phyloP scores from a whole-genome alignment of 495 filamentous ascomycete genomes.

The Penicillium riverlandense region DNA sequence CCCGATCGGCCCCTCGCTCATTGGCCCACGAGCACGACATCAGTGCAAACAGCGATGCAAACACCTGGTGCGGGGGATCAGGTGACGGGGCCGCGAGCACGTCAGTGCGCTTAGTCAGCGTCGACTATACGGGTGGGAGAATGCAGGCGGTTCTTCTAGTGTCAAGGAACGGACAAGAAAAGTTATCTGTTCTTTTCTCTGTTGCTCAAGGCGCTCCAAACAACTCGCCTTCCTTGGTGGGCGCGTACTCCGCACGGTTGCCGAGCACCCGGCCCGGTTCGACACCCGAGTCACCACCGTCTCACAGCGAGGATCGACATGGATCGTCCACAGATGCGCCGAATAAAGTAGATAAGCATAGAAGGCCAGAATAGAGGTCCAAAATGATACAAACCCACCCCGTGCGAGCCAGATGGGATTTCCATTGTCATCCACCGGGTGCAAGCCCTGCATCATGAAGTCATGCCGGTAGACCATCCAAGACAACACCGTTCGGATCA shows the following conservation, averaged over 20 bases:
- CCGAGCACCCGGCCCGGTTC: conserved; percentile 6
- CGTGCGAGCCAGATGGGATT: conserved; percentile 1
- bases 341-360: conserved; percentile 2
- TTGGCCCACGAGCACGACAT: conserved; percentile 46
- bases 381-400: conserved; percentile 1
- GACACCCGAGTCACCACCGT: conserved; percentile 4
- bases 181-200: too few relatives aligned
- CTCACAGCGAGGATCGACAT: conserved; percentile 7
- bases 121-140: too few relatives aligned
- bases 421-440: conserved; percentile 2
- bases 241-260: not conserved
- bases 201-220: not conserved
- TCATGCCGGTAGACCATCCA: conserved; percentile 6
- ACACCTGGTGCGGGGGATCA: too few relatives aligned
- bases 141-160: too few relatives aligned
- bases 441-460: not conserved
- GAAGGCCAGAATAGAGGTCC: not conserved
- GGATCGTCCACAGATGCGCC: conserved; percentile 6
- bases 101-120: too few relatives aligned
- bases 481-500: not conserved
- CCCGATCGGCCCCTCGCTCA: conserved; percentile 28
- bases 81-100: too few relatives aligned
- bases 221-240: not conserved
- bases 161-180: too few relatives aligned
- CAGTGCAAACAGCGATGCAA: conserved; percentile 27